Evolutionary conservation across 1,139 yeast genomes (phyloP), one percentile per base, ranked within the genome.

Genomic region (Candida labiduridarum): DNA sequence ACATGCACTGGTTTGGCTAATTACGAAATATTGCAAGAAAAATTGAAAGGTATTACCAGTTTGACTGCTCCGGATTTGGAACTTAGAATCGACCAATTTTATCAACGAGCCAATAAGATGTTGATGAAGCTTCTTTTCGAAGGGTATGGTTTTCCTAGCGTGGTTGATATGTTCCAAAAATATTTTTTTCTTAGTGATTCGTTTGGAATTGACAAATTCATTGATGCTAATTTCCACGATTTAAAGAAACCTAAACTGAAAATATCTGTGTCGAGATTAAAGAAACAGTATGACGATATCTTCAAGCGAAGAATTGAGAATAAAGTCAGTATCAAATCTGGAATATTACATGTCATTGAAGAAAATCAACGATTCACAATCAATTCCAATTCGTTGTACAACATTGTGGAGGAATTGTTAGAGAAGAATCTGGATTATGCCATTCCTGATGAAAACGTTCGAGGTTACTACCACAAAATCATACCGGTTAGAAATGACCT

Each of bases 71-170:
- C 81, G 2, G 82, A 83, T 59, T 68, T 90, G 41, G 78, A 80
- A 44, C 65, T 84, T 18, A 80, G 80, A 49, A 74, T 94, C 19
- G 78, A 84, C 44, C 73, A 77, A 18, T 89, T 89, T 41, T 89
- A 88, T 59, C 63, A 73, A 25, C 73, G 87, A 47, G 94, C 98
- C 1, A 92, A 91, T 64, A 71, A 70, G 39, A 64, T 83, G 30
- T 71, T 91, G 25, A 68, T 88, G 59, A 75, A 78, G 45, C 67
- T 92, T 41, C 68, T 89, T 22, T 76, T 82, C 50, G 74, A 80
- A 19, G 91, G 94, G 0, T 89, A 82, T 59, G 70, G 82, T 36
- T 72, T 92, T 25, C 61, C 65, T 0, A 63, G 62, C 5, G 68
- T 86, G 38, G 59, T 90, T 12, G 65, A 68, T 30, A 76, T 74